These are phyloP conservation scores for Gamarada debralockiae DNA, from an alignment of 495 filamentous ascomycete genomes.

Conservation along the genomic window DNA sequence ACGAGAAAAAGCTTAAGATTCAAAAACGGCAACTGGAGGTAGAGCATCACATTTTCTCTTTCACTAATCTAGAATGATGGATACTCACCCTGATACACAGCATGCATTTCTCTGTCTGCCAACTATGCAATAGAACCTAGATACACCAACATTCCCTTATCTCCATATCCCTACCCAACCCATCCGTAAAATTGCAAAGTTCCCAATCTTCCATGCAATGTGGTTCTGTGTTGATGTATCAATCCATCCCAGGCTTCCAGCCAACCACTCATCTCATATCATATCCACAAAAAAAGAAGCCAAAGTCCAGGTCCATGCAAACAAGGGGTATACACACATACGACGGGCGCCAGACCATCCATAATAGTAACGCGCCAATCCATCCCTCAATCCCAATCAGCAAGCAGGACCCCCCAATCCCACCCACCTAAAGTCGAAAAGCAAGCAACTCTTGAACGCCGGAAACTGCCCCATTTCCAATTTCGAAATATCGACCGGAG, in stretches of 20 bases:
- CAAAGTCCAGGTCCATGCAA: conserved; percentile 7
- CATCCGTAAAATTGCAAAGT: too few species aligned
- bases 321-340: background rate
- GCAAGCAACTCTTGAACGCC: background rate
- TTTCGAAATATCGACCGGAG: background rate
- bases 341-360: background rate
- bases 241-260: background rate
- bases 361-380: background rate
- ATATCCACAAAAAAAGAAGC: background rate
- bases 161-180: background rate
- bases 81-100: background rate
- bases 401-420: background rate
- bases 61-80: background rate
- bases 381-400: background rate
- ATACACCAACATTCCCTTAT: background rate
- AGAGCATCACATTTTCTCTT: background rate
- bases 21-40: too few species aligned
- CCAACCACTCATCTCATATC: background rate
- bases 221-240: too few species aligned
- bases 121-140: background rate
- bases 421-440: background rate
- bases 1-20: too few species aligned
- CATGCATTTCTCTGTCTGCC: background rate
- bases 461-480: too few species aligned
- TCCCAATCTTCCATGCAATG: background rate